Conservation (phyloP, 2,329 filamentous ascomycete genomes). For the Phialophora verrucosa region DNA sequence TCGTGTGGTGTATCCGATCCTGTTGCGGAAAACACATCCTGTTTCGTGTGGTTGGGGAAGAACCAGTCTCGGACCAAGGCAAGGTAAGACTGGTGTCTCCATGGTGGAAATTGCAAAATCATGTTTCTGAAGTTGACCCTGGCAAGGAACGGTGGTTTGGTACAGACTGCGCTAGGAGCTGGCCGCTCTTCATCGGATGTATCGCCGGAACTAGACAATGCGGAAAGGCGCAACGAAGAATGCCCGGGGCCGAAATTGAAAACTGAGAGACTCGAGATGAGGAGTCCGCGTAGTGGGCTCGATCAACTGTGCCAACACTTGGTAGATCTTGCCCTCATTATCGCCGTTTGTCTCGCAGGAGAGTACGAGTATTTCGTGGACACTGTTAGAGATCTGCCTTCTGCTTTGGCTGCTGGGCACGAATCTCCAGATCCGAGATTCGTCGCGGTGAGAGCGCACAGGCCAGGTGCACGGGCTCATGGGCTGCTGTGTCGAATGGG, state of each 20-base stretch:
- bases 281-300: neutral
- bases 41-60: slow-evolving; percentile 33
- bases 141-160: slow-evolving; percentile 5
- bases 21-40: slow-evolving; percentile 28
- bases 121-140: slow-evolving; percentile 15
- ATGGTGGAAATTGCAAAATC: slow-evolving; percentile 33
- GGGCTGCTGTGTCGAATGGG: neutral
- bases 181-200: neutral
- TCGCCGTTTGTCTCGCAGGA: neutral
- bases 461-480: neutral
- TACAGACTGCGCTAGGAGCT: neutral
- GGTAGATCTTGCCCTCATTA: neutral
- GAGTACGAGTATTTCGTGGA: neutral
- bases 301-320: neutral
- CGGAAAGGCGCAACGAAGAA: neutral
- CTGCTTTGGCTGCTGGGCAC: neutral
- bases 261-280: neutral
- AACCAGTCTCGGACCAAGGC: slow-evolving; percentile 41
- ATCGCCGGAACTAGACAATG: neutral
- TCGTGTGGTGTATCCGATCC: slow-evolving; percentile 22
- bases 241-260: neutral
- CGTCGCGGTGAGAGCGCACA: neutral
- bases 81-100: slow-evolving; percentile 38
- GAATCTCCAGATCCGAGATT: slow-evolving; percentile 1
- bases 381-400: neutral